Evolutionary conservation across 495 filamentous ascomycete species (phyloP).

Genomic region (Lindgomyces ingoldianus): DNA sequence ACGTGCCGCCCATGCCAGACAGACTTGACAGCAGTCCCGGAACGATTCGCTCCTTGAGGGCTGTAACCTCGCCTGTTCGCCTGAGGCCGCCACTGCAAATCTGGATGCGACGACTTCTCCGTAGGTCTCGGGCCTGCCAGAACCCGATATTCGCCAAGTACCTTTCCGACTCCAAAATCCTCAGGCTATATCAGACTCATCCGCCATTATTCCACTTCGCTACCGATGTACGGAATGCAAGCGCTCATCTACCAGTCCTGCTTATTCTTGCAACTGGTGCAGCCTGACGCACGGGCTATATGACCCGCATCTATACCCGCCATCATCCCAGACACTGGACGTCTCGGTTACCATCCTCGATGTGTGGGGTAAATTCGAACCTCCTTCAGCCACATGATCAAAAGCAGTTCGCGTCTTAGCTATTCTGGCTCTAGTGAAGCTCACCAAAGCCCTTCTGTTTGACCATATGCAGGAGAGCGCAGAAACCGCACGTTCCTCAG

Average conservation of each 20-base stretch:
- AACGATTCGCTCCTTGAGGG: background rate
- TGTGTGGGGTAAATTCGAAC: background rate
- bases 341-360: constrained; percentile 5
- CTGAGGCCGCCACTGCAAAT: background rate
- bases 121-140: background rate
- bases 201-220: background rate
- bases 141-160: background rate
- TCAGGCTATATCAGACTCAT: background rate
- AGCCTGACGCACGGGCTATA: constrained; percentile 16
- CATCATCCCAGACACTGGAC: constrained; percentile 12
- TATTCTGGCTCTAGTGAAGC: constrained; percentile 21
- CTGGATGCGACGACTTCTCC: background rate
- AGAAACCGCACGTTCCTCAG: background rate
- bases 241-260: constrained; percentile 1
- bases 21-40: background rate
- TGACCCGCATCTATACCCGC: constrained; percentile 19
- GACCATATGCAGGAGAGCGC: constrained; percentile 12
- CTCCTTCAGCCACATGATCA: constrained; percentile 18
- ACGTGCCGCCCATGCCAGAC: background rate
- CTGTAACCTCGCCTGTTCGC: background rate
- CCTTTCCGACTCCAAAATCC: background rate
- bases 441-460: constrained; percentile 15
- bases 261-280: constrained; percentile 1
- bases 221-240: background rate
- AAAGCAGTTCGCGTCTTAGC: constrained; percentile 2